Evolutionary conservation across 345 rosid species (phyloP).

Genomic region (Euclidium syriacum): DNA sequence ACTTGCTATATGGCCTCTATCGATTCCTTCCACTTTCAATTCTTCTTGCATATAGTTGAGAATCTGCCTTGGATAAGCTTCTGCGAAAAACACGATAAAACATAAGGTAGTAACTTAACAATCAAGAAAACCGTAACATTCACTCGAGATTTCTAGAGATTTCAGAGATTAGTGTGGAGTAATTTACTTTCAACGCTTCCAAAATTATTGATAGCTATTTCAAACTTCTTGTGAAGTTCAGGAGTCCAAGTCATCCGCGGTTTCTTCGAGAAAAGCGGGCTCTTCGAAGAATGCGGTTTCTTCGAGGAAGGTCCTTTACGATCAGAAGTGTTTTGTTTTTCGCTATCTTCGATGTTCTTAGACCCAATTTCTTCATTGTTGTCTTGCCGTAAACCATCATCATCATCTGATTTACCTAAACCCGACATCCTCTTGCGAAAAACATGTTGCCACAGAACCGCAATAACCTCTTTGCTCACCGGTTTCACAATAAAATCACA

Average conservation of each 20-base stretch:
- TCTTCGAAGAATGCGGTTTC: too few relatives aligned
- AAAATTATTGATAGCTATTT: neutral
- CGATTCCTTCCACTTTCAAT: slow-evolving; percentile 4
- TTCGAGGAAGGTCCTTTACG: neutral
- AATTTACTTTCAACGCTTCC: slow-evolving; percentile 3
- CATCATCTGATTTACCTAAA: neutral
- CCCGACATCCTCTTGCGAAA: neutral
- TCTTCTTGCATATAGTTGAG: slow-evolving; percentile 19
- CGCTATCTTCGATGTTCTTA: neutral
- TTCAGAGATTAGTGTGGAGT: neutral
- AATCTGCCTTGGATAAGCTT: slow-evolving; percentile 15
- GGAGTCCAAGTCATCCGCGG: slow-evolving; percentile 19
- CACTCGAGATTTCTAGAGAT: too few relatives aligned
- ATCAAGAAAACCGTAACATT: neutral
- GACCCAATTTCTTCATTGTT: slow-evolving; percentile 10
- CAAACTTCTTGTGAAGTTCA: slow-evolving; percentile 17
- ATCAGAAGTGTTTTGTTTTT: neutral
- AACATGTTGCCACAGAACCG: slow-evolving; percentile 26
- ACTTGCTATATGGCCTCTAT: slow-evolving; percentile 14
- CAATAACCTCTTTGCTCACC: neutral
- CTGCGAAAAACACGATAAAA: slow-evolving; percentile 1
- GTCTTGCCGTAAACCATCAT: neutral
- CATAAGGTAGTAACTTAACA: neutral
- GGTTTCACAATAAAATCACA: slow-evolving; percentile 27
- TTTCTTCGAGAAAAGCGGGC: slow-evolving; percentile 11